These are phyloP conservation scores for Colletotrichum sp. DNA, from an alignment of 2,329 filamentous ascomycete species.

Conservation along the genomic window DNA sequence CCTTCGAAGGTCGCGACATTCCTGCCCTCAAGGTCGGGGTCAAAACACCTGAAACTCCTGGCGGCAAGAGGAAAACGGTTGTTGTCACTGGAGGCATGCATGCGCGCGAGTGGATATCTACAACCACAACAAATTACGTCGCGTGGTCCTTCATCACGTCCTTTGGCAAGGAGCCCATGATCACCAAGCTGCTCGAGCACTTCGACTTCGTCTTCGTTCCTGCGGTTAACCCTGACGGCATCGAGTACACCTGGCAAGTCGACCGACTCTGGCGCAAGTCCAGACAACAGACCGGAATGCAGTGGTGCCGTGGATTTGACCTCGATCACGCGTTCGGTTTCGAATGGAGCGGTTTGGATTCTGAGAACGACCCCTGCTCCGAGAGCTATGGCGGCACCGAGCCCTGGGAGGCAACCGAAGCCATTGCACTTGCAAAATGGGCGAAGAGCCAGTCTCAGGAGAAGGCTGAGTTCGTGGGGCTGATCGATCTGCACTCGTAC, in stretches of 20 bases:
- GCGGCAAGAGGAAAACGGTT: constrained; percentile 70
- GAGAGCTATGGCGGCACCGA: constrained; percentile 86
- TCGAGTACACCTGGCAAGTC: constrained; percentile 90
- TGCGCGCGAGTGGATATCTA: constrained; percentile 95
- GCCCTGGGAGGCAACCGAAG: constrained; percentile 85
- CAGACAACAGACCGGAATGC: constrained; percentile 79
- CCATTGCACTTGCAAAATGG: constrained; percentile 79
- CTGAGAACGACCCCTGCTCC: constrained; percentile 81
- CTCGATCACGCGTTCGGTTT: constrained; percentile 87
- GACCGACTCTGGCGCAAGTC: constrained; percentile 97
- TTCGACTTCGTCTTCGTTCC: constrained; percentile 92
- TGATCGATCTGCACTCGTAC: constrained; percentile 92
- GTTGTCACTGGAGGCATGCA: constrained; percentile 87
- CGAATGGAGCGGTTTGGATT: constrained; percentile 70
- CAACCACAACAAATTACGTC: constrained; percentile 87
- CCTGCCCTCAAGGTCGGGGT: constrained; percentile 78
- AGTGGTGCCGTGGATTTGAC: constrained; percentile 87
- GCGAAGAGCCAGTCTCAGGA: constrained; percentile 77
- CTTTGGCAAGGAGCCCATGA: constrained; percentile 74
- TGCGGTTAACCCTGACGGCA: constrained; percentile 90
- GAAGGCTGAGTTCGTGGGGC: constrained; percentile 79
- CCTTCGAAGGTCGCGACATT: constrained; percentile 88
- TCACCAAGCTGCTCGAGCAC: constrained; percentile 79
- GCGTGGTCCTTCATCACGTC: constrained; percentile 87
- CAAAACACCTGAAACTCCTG: constrained; percentile 43